Evolutionary conservation across 2,329 filamentous ascomycete species (phyloP), one percentile per base, ranked within the genome.

Genomic region (Shiraia sp.): DNA sequence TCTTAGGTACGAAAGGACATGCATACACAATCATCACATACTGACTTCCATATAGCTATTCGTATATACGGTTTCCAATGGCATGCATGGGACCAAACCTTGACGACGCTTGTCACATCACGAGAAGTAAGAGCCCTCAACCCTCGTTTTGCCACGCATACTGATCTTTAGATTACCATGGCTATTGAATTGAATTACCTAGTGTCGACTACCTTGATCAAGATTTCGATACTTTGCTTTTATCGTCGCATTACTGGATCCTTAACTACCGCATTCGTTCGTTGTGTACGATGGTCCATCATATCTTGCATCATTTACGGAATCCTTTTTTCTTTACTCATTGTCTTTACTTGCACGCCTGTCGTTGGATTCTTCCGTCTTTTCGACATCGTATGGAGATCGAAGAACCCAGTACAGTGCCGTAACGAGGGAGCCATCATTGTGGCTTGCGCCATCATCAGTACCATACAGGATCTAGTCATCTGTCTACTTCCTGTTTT

Each of bases 401-500:
- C 52, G 5, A 59, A 61, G 10, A 49, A 70, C 23, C 36, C 66
- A 13, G 53, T 69, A 16, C 43, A 47, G 2, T 75, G 72, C 50
- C 53, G 62, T 9, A 53, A 74, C 38, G 73, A 73, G 12, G 65
- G 53, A 3, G 60, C 63, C n/a, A 50, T 68, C 22, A 67, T 72
- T 25, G 51, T 74, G 2, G 49, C 68, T 6, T 69, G 68, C 13
- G 69, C 70, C 12, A 62, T 62, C 7, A 57, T 73, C 42, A 69
- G 70, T 38, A 63, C 66, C 2, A 13, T 71, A 2, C 68, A 70
- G 32, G 72, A 75, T 37, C 49, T 74, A 6, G 56, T 74, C 42
- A 64, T 72, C 2, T 69, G 70, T 32, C 49, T 59, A 2, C 49
- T 77, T 16, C 75, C 75, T 0, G 57, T 72, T 9, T 62, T 75